phyloP scores from a whole-genome alignment of 345 rosid species.

The Ceriops tagal region DNA sequence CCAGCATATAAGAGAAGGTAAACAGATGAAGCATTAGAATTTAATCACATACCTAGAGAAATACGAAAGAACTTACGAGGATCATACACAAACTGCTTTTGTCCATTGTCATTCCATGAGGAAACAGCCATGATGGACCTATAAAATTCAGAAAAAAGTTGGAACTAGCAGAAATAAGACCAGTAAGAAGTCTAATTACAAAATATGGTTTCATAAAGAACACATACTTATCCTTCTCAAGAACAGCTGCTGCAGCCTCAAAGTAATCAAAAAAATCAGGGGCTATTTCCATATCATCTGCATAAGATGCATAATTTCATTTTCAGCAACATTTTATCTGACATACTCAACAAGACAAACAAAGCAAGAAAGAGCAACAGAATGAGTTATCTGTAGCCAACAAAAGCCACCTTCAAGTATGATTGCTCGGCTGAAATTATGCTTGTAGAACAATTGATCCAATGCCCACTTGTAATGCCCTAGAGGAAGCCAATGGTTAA shows the following conservation, averaged over 20 bases:
- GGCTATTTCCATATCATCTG: constrained; percentile 99
- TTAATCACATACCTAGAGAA: too few relatives aligned
- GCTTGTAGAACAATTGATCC: constrained; percentile 81
- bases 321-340: not conserved
- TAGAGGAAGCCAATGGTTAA: constrained; percentile 26
- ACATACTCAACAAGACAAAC: constrained; percentile 1
- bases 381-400: not conserved
- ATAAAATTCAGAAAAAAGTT: constrained; percentile 17
- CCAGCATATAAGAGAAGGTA: constrained; percentile 15
- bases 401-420: constrained; percentile 77
- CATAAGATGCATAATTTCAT: constrained; percentile 25
- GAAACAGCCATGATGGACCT: constrained; percentile 99
- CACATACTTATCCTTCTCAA: constrained; percentile 88
- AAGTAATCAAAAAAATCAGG: constrained; percentile 96
- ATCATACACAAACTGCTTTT: constrained; percentile 92
- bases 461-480: constrained; percentile 98
- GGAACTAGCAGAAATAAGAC: not conserved
- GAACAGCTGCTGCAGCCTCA: constrained; percentile 86
- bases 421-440: constrained; percentile 73
- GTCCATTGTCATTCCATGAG: constrained; percentile 99
- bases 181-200: not conserved
- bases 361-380: constrained; percentile 1
- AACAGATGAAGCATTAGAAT: not conserved
- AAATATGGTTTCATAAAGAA: constrained; percentile 11
- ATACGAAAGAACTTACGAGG: constrained; percentile 51